Conservation (phyloP, 2,329 filamentous ascomycete genomes). For the Venturia carpophila region DNA sequence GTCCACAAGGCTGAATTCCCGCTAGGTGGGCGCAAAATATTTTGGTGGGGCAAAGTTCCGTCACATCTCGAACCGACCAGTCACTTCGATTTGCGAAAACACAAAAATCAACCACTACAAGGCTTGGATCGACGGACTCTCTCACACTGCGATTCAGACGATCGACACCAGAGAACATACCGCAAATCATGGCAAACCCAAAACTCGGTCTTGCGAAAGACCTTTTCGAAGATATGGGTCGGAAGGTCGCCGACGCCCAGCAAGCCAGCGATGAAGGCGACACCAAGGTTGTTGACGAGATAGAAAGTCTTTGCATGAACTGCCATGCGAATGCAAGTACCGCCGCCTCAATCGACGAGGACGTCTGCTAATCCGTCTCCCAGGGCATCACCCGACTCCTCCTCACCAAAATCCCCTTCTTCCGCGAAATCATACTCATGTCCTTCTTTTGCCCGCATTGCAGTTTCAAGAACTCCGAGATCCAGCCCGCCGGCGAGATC, state of each 20-base stretch:
- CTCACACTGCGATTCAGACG: neutral
- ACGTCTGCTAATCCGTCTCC: neutral
- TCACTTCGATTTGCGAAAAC: neutral
- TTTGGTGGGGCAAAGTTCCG: neutral
- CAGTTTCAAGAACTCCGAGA: slow-evolving; percentile 81
- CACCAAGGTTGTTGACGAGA: slow-evolving; percentile 45
- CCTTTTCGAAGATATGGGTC: slow-evolving; percentile 46
- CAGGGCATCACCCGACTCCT: slow-evolving; percentile 80
- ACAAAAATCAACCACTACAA: neutral
- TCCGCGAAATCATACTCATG: slow-evolving; percentile 95
- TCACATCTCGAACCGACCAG: neutral
- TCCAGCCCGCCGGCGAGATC: slow-evolving; percentile 85
- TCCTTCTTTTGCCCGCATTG: slow-evolving; percentile 92
- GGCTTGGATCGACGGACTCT: neutral
- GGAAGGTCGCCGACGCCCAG: slow-evolving; percentile 37
- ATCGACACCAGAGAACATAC: neutral
- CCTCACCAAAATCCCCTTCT: slow-evolving; percentile 89
- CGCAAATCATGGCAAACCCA: slow-evolving; percentile 30
- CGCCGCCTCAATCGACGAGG: neutral
- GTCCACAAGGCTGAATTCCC: neutral
- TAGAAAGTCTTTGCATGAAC: slow-evolving; percentile 49
- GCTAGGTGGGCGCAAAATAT: neutral
- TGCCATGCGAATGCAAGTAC: slow-evolving; percentile 42
- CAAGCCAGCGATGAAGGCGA: slow-evolving; percentile 27
- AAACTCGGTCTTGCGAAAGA: slow-evolving; percentile 31